Conservation (phyloP, 2,329 filamentous ascomycete genomes). For the Hypoxylon sp. region DNA sequence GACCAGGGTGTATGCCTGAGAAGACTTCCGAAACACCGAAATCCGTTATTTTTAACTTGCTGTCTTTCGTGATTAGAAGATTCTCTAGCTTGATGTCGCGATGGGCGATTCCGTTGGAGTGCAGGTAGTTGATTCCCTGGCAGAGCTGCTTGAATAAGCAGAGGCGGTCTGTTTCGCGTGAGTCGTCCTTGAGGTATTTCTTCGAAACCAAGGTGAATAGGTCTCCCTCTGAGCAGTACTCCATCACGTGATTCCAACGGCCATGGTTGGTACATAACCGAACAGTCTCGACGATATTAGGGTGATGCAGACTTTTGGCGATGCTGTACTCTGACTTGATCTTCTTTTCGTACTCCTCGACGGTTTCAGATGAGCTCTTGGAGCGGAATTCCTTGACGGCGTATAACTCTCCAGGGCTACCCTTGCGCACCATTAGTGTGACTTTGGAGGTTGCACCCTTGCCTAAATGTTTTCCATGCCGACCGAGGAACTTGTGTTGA, state of each 20-base stretch:
- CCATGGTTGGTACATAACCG: conserved; percentile 81
- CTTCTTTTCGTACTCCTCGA: conserved; percentile 85
- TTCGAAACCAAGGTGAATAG: conserved; percentile 82
- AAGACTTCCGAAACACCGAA: conserved; percentile 94
- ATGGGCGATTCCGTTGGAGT: conserved; percentile 87
- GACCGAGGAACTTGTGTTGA: conserved; percentile 78
- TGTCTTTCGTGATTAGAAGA: conserved; percentile 81
- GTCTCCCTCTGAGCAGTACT: conserved; percentile 88
- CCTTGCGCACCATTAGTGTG: conserved; percentile 82
- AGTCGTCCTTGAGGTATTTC: conserved; percentile 75
- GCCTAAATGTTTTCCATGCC: conserved; percentile 81
- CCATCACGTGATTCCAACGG: conserved; percentile 93
- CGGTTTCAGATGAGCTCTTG: conserved; percentile 77
- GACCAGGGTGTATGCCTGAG: conserved; percentile 82
- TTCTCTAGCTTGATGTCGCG: conserved; percentile 94
- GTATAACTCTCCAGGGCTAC: conserved; percentile 75
- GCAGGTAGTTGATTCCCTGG: conserved; percentile 85
- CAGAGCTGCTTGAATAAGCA: conserved; percentile 93
- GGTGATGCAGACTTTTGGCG: conserved; percentile 86
- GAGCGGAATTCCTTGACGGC: conserved; percentile 91
- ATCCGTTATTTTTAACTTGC: conserved; percentile 90
- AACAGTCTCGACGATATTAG: conserved; percentile 87
- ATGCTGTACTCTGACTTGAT: conserved; percentile 94
- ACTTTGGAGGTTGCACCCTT: conserved; percentile 89
- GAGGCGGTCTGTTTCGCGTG: conserved; percentile 77